Evolutionary conservation across 257 asterid species (phyloP), one percentile per base, ranked within the genome.

Genomic region (Solanum pennellii): DNA sequence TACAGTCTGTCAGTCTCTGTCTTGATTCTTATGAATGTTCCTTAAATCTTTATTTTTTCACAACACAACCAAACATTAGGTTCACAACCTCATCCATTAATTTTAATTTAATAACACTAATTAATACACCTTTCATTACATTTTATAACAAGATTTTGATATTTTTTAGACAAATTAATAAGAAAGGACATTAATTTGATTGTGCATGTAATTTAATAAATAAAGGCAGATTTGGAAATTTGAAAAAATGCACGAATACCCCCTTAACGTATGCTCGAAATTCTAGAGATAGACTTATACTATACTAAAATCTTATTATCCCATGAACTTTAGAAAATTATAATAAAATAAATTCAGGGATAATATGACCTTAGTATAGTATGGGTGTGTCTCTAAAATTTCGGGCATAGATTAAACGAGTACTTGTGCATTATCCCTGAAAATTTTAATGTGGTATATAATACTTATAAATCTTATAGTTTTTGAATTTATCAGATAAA

Each of bases 1-100:
- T 90, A 94, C 98, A 96, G 98, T 90, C 98, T 96, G 98, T 94
- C 98, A 92, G 85, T 62, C 91, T 86, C 88, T 93, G 96, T 90
- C 96, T 86, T 92, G 91, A 94, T 93, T 90, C 92, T 76, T 82
- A 88, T 94, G 95, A 90, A 90, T 89, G 92, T 89, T 92, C 89
- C 90, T 16, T 89, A 82, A 82, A 86, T 5, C 86, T 35, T 71
- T 44, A 89, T 92, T 86, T 33, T 87, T 88, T 83, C 69, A 82
- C 85, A 75, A 87, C 83, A 87, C 88, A 90, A 91, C 89, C 80
- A 76, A 49, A 80, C 90, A 90, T 95, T 90, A 89, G 94, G 92
- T 90, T 90, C 86, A 90, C n/a, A 73, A 86, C 18, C 45, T 72
- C 69, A 33, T 33, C 41, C 82, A n/a, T 72, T 60, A 9, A 5